Evolutionary conservation across 2,329 filamentous ascomycete species (phyloP), one percentile per base, ranked within the genome.

Genomic region (Aspergillus brasiliensis): DNA sequence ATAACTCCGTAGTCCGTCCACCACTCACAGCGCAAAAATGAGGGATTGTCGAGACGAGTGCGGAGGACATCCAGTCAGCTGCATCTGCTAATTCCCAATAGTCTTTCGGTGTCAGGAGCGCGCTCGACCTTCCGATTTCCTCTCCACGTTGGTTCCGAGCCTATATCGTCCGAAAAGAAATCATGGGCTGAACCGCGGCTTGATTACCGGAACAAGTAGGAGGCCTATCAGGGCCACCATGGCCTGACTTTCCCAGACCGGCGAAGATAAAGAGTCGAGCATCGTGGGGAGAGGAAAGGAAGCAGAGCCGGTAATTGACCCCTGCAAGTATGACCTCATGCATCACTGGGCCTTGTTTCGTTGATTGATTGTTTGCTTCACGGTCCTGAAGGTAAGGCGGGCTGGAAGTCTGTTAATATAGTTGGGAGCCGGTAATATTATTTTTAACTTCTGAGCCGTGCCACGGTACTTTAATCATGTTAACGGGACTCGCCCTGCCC

Each of bases 311-410:
- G 23, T 7, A 15, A 11, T 34, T 34, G 10, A 19, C 37, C 23
- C n/a, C 34, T 54, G 51, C 51, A 23, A 15, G 38, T 46, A 46
- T 54, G 38, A 54, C 38, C 38, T 46, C 51, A 54, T 54, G 13
- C 46, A 11, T n/a, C 23, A 25, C 5, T 28, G 27, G 38, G 13
- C 13, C 21, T n/a, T 11, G n/a, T n/a, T n/a, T n/a, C 15, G 27
- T 10, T 8, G 13, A 15, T 52, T 23, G 8, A 37, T 52, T 46
- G 27, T 54, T 34, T 44, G 38, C 38, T 54, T 54, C 8, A 46
- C 21, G 51, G 38, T 15, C 38, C n/a, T 21, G n/a, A n/a, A 13
- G 17, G 51, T 42, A 42, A 42, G 40, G 51, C 37, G 25, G 37
- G 51, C 13, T 25, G 37, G 34, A 54, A 42, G 40, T 42, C 17